Base-by-base conservation (phyloP, 176 grass and related monocot species). In the Zea mays region DNA sequence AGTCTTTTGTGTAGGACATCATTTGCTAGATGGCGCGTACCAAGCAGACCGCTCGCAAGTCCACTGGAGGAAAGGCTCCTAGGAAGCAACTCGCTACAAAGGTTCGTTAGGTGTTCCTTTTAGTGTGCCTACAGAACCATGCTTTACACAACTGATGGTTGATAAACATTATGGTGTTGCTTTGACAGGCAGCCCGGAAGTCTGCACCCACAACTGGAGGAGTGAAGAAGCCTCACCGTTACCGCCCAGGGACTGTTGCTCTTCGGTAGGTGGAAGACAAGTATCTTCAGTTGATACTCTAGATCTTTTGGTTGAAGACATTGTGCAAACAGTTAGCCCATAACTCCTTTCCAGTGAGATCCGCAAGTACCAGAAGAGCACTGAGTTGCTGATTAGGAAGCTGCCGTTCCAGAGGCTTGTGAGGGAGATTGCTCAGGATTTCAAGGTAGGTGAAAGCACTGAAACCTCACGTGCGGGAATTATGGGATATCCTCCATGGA, bases 381-480 rank as follows among this genome's bases (percentile, higher is more conserved):
- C 83, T 15, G 83, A 79, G 59, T 45, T 85, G 68, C 69, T 85
- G 40, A 81, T 86, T 64, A 82, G 85, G 72, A 86, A 82, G 79
- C 64, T 86, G 55, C 85, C 78, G 39, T 86, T 82, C 72, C 85
- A 86, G 46, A 82, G 85, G 65, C 72, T 86, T 65, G 85, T 86
- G 35, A 86, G 85, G 79, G 85, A 86, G 67, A 86, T 86, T 65
- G 85, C 85, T 42, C 85, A 86, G 72, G 85, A 86, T 8, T 82
- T 82, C 56, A 86, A 86, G 85, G 79, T 86, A 86, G 85, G 79
- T 86, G 65, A 62, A 41, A 16, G 6, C 7, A 48, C 67, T 39
- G 27, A 27, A 27, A 27, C 27, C 27, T 27, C 27, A 27, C 27
- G 1, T 27, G 27, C 27, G 27, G 27, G 27, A 27, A 27, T 27